Evolutionary conservation across 1,284 basidiomycete species (phyloP), one percentile per base, ranked within the genome.

Genomic region (Boletus sp.): DNA sequence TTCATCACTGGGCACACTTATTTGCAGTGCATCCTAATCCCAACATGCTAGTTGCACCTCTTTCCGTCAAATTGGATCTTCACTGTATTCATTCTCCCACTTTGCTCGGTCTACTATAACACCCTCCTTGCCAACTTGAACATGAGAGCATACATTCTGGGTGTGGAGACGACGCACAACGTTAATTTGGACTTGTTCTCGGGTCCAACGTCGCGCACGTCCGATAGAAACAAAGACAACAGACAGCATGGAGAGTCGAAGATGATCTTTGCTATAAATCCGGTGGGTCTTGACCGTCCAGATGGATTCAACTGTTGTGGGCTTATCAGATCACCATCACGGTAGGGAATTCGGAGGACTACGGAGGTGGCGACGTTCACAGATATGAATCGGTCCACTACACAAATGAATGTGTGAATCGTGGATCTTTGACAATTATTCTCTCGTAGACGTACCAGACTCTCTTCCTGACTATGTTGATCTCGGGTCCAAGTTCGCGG

Each of bases 61-160:
- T 32, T 5, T 10, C 44, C 53, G 6, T 8, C 19, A 0, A 32
- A 25, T 16, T 9, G 20, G 17, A 5, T 49, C 17, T 41, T 37
- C 26, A 0, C 23, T 2, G 19, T 45, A 12, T 41, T 45, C 8
- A 23, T 8, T 1, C 10, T 41, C 20, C 53, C 53, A 5, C 32
- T 56, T 19, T 53, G 53, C 14, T 17, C 57, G 2, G 10, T 56
- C 23, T 57, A 57, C 20, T 53, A 44, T 25, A n/a, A n/a, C n/a
- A n/a, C n/a, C n/a, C n/a, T n/a, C n/a, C n/a, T n/a, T n/a, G n/a
- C n/a, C n/a, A n/a, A 57, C 23, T 14, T 47, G 26, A 47, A 47
- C 7, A 54, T 33, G 1, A 46, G 55, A 27, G 8, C 20, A 12
- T 53, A 53, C 30, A 25, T 57, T 9, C 25, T 19, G 2, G 36